phyloP scores from a whole-genome alignment of 164 flowering plant genomes.

The Vitis labrusca region DNA sequence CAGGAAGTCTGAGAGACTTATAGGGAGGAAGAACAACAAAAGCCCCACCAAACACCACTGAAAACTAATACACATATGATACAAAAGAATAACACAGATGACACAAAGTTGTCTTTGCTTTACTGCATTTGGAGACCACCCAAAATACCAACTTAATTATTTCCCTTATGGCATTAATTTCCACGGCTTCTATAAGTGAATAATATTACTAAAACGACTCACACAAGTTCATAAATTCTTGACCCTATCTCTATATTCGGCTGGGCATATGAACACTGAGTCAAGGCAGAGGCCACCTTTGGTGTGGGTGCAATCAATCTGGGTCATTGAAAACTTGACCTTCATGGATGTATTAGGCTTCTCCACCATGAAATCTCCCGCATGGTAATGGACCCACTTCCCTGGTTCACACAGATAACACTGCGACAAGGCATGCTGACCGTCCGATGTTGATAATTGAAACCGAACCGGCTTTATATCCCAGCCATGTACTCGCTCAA shows the following conservation, averaged over 20 bases:
- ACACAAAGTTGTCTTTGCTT: too few species aligned
- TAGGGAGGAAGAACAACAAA: too few species aligned
- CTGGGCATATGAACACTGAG: constrained; percentile 59
- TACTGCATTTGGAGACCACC: too few species aligned
- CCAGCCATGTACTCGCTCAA: constrained; percentile 85
- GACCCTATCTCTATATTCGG: constrained; percentile 27
- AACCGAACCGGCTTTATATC: constrained; percentile 71
- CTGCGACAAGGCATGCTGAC: constrained; percentile 47
- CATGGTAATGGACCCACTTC: constrained; percentile 59
- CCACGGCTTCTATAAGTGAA: too few species aligned
- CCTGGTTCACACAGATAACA: constrained; percentile 49
- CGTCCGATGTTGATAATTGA: constrained; percentile 55
- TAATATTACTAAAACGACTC: too few species aligned
- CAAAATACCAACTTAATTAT: too few species aligned
- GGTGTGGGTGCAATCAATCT: constrained; percentile 86
- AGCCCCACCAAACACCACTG: too few species aligned
- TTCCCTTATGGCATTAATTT: too few species aligned
- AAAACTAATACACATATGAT: too few species aligned
- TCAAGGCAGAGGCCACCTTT: constrained; percentile 84
- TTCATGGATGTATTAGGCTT: constrained; percentile 24
- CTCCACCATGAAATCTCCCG: constrained; percentile 57
- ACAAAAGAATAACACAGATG: too few species aligned
- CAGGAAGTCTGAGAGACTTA: too few species aligned
- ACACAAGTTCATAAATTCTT: neutral
- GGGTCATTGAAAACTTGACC: constrained; percentile 72